These are phyloP conservation scores for Collybia sordida DNA, from an alignment of 768 basidiomycete genomes.

Conservation along the genomic window DNA sequence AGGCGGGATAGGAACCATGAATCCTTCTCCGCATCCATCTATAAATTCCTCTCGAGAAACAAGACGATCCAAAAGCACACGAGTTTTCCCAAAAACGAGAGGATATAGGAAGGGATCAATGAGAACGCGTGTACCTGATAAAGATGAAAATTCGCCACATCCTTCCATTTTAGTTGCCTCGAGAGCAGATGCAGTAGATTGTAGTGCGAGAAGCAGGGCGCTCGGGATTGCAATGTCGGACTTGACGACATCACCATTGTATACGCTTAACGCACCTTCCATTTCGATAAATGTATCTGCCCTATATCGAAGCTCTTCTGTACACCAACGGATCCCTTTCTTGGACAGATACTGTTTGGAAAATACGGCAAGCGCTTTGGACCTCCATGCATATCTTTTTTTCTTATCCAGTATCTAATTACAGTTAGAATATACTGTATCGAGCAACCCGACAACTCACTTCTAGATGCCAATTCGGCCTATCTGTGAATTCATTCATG, in stretches of 20 bases:
- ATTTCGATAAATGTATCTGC: constrained; percentile 10
- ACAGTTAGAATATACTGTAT: neutral
- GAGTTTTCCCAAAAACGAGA: constrained; percentile 28
- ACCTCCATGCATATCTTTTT: neutral
- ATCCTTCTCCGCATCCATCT: constrained; percentile 15
- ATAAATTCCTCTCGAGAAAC: constrained; percentile 14
- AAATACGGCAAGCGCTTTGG: neutral
- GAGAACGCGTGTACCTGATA: constrained; percentile 41
- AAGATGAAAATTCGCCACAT: constrained; percentile 42
- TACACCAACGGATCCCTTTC: constrained; percentile 16
- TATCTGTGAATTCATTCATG: constrained; percentile 18
- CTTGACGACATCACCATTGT: constrained; percentile 21
- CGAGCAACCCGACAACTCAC: neutral
- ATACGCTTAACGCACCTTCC: constrained; percentile 10
- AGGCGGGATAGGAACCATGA: constrained; percentile 5
- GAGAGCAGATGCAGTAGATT: constrained; percentile 19
- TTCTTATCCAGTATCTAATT: constrained; percentile 4
- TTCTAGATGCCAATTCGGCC: constrained; percentile 14
- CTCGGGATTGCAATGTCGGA: constrained; percentile 25
- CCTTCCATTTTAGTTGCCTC: constrained; percentile 29
- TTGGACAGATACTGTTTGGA: constrained; percentile 1
- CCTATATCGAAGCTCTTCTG: constrained; percentile 18
- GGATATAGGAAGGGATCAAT: constrained; percentile 41
- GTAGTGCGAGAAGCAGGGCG: constrained; percentile 14
- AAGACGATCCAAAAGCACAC: constrained; percentile 7